Percentiles rank a stretch among this genome's conserved stretches.
phyloP scores from a whole-genome alignment of 495 filamentous ascomycete species.

The Neurospora sp. region DNA sequence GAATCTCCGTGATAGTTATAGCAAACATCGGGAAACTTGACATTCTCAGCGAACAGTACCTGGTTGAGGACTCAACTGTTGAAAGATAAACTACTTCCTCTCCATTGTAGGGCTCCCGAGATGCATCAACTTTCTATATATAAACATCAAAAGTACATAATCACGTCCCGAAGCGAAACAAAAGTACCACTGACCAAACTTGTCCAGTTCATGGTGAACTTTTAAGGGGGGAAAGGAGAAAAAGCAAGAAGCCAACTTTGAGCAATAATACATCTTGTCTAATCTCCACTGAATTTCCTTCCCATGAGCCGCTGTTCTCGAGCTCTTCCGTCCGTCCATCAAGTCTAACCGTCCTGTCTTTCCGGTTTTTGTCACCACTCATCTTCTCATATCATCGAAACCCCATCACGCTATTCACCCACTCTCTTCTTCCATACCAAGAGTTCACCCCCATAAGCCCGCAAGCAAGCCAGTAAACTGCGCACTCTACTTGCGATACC shows the following conservation, averaged over 20 bases:
- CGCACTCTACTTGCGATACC: constrained; percentile 30
- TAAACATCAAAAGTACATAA: neutral
- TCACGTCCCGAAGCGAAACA: neutral
- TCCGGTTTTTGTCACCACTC: neutral
- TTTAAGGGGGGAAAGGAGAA: neutral
- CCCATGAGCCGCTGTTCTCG: neutral
- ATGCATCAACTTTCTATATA: neutral
- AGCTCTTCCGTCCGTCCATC: neutral
- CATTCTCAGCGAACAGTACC: too few species aligned
- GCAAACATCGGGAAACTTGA: too few species aligned
- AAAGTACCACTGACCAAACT: neutral
- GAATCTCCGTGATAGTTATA: too few species aligned
- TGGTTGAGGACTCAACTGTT: too few species aligned
- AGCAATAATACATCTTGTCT: neutral
- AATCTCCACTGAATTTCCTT: neutral
- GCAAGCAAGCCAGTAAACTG: neutral
- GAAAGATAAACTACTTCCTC: neutral
- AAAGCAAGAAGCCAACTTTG: neutral
- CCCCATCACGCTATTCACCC: neutral
- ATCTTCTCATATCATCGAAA: neutral
- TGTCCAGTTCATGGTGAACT: neutral
- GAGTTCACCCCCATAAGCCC: neutral
- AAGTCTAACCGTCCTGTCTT: neutral
- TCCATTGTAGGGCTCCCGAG: neutral
- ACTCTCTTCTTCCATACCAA: neutral